These are phyloP conservation scores for Lolium perenne DNA, from an alignment of 176 grass and related monocot genomes.

Conservation along the genomic window DNA sequence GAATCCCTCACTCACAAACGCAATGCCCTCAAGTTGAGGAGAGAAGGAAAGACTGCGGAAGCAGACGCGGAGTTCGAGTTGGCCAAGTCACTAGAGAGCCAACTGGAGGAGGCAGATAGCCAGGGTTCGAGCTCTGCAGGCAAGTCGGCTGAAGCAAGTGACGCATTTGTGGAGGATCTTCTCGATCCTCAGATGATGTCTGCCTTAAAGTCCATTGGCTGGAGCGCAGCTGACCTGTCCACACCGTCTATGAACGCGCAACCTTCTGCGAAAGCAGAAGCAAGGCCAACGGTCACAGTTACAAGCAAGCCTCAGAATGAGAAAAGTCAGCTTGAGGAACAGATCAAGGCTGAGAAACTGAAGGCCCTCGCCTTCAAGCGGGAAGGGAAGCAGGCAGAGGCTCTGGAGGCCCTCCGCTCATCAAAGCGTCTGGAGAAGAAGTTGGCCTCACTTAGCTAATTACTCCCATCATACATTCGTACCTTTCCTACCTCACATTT, in stretches of 20 bases:
- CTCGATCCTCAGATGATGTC: slow-evolving; percentile 92
- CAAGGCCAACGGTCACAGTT: not conserved
- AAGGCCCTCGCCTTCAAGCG: slow-evolving; percentile 80
- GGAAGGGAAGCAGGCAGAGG: slow-evolving; percentile 80
- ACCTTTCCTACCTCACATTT: not conserved
- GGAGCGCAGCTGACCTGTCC: slow-evolving; percentile 62
- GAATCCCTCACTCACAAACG: slow-evolving; percentile 90
- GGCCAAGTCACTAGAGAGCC: slow-evolving; percentile 80
- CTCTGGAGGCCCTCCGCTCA: slow-evolving; percentile 79
- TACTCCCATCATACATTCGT: not conserved
- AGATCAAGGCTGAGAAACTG: slow-evolving; percentile 87
- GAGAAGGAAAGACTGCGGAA: slow-evolving; percentile 84
- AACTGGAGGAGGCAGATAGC: slow-evolving; percentile 78
- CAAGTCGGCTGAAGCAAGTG: slow-evolving; percentile 42
- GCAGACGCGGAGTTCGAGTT: slow-evolving; percentile 87
- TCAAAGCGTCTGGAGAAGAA: slow-evolving; percentile 88
- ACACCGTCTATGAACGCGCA: slow-evolving; percentile 21
- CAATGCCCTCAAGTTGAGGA: slow-evolving; percentile 86
- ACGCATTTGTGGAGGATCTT: slow-evolving; percentile 71
- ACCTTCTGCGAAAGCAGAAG: slow-evolving; percentile 49
- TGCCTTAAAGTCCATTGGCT: slow-evolving; percentile 76
- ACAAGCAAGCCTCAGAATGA: slow-evolving; percentile 49
- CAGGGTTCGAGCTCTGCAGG: slow-evolving; percentile 49
- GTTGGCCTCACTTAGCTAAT: slow-evolving; percentile 59
- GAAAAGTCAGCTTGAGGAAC: slow-evolving; percentile 69